Conservation (phyloP, 2,329 filamentous ascomycete genomes). For the Diaporthe aspalathi region DNA sequence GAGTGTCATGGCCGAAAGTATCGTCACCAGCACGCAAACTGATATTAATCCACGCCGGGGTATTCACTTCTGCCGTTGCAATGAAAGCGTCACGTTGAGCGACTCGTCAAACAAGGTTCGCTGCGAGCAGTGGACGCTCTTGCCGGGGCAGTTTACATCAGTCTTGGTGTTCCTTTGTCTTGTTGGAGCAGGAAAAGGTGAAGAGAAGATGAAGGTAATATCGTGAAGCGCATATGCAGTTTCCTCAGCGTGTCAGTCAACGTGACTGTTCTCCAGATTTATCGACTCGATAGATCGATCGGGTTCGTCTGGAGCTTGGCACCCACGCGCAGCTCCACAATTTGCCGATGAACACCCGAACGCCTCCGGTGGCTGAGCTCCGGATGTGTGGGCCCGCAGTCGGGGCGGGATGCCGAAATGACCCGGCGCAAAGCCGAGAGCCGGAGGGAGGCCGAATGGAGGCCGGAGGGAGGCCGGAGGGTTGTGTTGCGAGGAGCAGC, state of each 20-base stretch:
- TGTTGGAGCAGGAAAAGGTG: neutral
- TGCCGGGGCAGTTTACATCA: neutral
- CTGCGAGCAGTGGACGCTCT: neutral
- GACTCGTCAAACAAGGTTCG: neutral
- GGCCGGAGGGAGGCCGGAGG: too few species aligned
- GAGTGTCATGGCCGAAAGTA: neutral
- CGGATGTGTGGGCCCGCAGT: slow-evolving; percentile 19
- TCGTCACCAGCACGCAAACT: neutral
- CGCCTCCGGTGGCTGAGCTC: slow-evolving; percentile 14
- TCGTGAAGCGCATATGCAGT: too few species aligned
- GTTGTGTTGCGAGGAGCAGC: neutral
- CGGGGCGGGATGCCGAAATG: slow-evolving; percentile 18
- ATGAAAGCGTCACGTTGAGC: neutral
- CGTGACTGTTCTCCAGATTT: too few species aligned
- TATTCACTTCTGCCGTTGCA: neutral
- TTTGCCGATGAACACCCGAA: slow-evolving; percentile 26
- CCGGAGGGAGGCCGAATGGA: too few species aligned
- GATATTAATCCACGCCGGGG: neutral
- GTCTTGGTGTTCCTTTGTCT: too few species aligned
- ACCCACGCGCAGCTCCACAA: slow-evolving; percentile 2
- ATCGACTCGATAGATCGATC: too few species aligned
- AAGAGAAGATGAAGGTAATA: too few species aligned
- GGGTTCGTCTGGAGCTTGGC: slow-evolving; percentile 19
- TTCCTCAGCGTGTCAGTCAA: too few species aligned
- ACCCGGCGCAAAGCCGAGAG: slow-evolving; percentile 25